Evolutionary conservation across 2,329 filamentous ascomycete species (phyloP), one percentile per base, ranked within the genome.

Genomic region (Trichoderma semiorbis): DNA sequence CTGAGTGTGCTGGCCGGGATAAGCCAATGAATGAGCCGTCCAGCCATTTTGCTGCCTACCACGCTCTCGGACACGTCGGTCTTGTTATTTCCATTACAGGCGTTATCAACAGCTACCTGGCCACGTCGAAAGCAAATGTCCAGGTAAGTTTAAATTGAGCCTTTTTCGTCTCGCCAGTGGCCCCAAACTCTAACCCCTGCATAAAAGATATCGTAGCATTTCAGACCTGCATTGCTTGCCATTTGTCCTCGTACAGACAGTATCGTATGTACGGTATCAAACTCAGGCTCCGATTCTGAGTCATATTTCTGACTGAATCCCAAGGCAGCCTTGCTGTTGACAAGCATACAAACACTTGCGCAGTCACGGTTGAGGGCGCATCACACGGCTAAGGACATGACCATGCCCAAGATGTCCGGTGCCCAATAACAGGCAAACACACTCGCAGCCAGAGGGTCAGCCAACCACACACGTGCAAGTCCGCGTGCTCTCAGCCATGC

Each of bases 401-500:
- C 26, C 5, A 21, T 14, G 28, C 39, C 63, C 55, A 61, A 60
- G 55, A 47, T 30, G 18, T 39, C 36, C 16, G 57, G 24, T 69
- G 39, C 55, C 67, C 67, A 62, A 69, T 69, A 50, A 16, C 16
- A 62, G 39, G 16, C 67, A 69, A 26, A 69, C 67, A 61, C 57
- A 62, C 53, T 16, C 24, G 26, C 39, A 62, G 39, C 47, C 28
- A 61, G 66, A 69, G 66, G 66, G 67, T 69, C 67, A 53, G 67
- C 57, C 39, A 62, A 53, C 57, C 21, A 58, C 28, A 58, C 65
- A 69, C 57, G 57, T 69, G 66, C 66, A 28, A 60, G 65, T 8
- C 65, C 36, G 67, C 57, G 67, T 69, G 67, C 67, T 69, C 67
- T 69, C 67, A 47, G 57, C 67, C 67, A 53, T 47, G 53, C 53